Conservation (phyloP, 306 rosid genomes). For the Fagus crenata region DNA sequence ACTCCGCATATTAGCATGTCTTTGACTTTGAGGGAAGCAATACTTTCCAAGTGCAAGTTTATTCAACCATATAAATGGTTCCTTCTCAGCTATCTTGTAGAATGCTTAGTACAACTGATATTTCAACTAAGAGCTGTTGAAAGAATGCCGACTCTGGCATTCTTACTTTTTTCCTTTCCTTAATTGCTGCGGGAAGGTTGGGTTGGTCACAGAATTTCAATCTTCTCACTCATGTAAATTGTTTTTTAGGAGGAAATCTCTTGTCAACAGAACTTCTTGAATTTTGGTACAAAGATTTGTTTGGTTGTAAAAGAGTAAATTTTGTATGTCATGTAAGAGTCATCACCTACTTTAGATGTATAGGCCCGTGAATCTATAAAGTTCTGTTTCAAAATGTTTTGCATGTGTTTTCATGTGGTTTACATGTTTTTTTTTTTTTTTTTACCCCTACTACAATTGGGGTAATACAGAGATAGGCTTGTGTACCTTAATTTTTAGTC, state of each 20-base stretch:
- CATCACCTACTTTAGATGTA: no score
- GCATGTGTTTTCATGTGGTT: background rate
- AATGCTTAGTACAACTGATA: background rate
- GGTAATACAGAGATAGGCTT: no score
- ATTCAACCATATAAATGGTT: background rate
- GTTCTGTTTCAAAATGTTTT: no score
- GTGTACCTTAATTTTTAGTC: no score
- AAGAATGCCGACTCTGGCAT: background rate
- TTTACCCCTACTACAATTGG: no score
- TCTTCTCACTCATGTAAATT: background rate
- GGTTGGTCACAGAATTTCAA: background rate
- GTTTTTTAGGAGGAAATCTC: background rate
- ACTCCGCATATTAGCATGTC: conserved; percentile 9
- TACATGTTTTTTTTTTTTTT: background rate
- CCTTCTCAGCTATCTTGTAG: conserved; percentile 1
- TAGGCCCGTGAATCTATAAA: no score
- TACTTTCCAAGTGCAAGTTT: background rate
- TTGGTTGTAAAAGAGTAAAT: background rate
- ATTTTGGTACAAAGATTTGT: background rate
- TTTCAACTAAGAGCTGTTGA: background rate
- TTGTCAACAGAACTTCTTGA: background rate
- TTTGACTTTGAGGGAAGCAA: background rate
- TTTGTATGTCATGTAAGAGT: background rate
- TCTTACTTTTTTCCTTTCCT: background rate
- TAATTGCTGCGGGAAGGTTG: background rate